Evolutionary conservation across 148 eudicot genomes (phyloP), one percentile per base, ranked within the genome.

Genomic region (Dianthus caryophyllus): DNA sequence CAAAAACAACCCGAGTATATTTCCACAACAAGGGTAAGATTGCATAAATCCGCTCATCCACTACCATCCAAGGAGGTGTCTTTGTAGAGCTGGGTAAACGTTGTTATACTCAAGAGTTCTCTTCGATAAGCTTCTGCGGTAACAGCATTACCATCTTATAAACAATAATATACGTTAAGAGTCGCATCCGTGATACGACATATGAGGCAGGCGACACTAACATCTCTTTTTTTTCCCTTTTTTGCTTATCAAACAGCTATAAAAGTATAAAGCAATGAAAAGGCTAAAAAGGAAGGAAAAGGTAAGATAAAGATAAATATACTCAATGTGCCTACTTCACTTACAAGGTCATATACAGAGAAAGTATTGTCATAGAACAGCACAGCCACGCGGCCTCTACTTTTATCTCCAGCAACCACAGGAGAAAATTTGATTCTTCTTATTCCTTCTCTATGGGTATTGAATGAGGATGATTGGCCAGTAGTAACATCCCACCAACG

Each of bases 401-500:
- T 90, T 65, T 84, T 86, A 66, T 94, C 99, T 80, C 99, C 99
- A 62, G 77, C 77, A 65, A 86, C 97, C 72, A 90, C 96, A 68
- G 99, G 99, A 66, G 99, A 90, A 71, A 94, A 94, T 78, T 88
- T 94, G 71, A 94, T 94, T 76, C 99, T 88, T 61, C 99, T 76
- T 33, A 94, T 88, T 63, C 99, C 99, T 64, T 94, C 99, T 77
- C 96, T 86, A 70, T 94, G 99, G 55, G 97, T 88, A 67, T 83
- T 86, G 71, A 94, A 94, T 29, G 99, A 94, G 70, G 99, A 94
- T 64, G 99, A 88, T 55, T 94, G 90, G 69, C 99, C 99, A 68
- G 85, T 80, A 50, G 82, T 90, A 52, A 94, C 99, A 76, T 94
- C 99, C 99, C 99, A 94, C 99, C 99, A 94, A n/a, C 99, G 96